Evolutionary conservation across 176 grass and related monocot species (phyloP).

Genomic region (Raddia guianensis): DNA sequence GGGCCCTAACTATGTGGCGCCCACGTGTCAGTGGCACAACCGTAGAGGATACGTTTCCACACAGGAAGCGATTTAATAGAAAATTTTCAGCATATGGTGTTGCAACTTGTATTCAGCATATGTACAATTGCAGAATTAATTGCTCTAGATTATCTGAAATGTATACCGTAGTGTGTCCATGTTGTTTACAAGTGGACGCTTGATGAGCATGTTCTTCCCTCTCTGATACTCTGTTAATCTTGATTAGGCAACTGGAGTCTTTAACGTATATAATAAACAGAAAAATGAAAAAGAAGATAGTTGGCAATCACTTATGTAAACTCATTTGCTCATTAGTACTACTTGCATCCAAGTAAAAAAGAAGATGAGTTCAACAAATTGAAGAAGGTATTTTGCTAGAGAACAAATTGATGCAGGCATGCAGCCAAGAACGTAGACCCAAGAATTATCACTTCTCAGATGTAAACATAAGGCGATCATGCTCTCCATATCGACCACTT

Average conservation of each 20-base stretch:
- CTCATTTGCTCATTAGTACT: neutral
- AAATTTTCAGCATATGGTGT: neutral
- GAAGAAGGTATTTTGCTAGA: neutral
- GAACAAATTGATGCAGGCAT: neutral
- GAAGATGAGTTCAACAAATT: neutral
- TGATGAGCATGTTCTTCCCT: conserved; percentile 33
- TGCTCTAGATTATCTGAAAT: neutral
- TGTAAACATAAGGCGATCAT: conserved; percentile 10
- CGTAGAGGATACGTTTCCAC: no score
- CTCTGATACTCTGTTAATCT: neutral
- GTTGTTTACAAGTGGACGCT: conserved; percentile 26
- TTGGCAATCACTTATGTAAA: neutral
- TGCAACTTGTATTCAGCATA: conserved; percentile 36
- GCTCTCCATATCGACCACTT: conserved; percentile 1
- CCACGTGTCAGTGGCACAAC: no score
- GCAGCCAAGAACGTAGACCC: neutral
- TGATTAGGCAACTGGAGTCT: conserved; percentile 32
- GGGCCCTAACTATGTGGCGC: no score
- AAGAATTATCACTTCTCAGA: conserved; percentile 11
- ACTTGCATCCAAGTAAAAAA: neutral
- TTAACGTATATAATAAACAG: conserved; percentile 20
- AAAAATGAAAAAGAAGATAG: neutral
- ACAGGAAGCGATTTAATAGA: no score
- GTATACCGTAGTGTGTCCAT: neutral
- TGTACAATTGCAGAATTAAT: neutral